Evolutionary conservation across 176 grass and related monocot genomes (phyloP).

Genomic region (Rhynchospora pubera): DNA sequence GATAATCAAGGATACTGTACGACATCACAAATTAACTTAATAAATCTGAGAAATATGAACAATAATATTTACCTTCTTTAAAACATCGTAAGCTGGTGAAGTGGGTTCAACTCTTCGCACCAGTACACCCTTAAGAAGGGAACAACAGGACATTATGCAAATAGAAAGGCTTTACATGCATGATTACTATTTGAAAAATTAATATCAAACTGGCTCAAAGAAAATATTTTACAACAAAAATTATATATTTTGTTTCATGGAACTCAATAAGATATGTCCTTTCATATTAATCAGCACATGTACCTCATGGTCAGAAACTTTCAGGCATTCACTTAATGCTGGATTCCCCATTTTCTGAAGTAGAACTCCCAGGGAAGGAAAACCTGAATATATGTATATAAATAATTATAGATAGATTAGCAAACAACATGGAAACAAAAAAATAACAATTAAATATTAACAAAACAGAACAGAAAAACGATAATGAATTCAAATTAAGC

Average conservation of each 20-base stretch:
- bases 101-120: slow-evolving; percentile 91
- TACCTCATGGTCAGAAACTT: slow-evolving; percentile 90
- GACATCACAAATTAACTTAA: slow-evolving; percentile 13
- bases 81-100: slow-evolving; percentile 63
- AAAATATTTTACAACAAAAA: neutral
- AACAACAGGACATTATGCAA: slow-evolving; percentile 23
- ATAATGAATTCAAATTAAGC: neutral
- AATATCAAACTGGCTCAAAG: neutral
- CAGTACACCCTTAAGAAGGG: slow-evolving; percentile 71
- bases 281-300: neutral
- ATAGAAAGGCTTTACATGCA: slow-evolving; percentile 7
- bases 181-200: neutral
- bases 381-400: slow-evolving; percentile 49
- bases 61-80: slow-evolving; percentile 50
- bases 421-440: neutral
- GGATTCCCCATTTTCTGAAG: slow-evolving; percentile 97
- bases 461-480: neutral
- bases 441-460: neutral
- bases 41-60: slow-evolving; percentile 28
- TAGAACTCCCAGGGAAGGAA: slow-evolving; percentile 94
- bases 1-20: slow-evolving; percentile 7
- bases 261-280: neutral
- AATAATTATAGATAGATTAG: slow-evolving; percentile 10
- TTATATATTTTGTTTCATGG: neutral
- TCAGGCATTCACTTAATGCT: slow-evolving; percentile 77